A percentile compares a stretch with the other conserved stretches of the same genome.
These are phyloP conservation scores for Areca catechu DNA, from an alignment of 176 grass and related monocot genomes.

Conservation along the genomic window DNA sequence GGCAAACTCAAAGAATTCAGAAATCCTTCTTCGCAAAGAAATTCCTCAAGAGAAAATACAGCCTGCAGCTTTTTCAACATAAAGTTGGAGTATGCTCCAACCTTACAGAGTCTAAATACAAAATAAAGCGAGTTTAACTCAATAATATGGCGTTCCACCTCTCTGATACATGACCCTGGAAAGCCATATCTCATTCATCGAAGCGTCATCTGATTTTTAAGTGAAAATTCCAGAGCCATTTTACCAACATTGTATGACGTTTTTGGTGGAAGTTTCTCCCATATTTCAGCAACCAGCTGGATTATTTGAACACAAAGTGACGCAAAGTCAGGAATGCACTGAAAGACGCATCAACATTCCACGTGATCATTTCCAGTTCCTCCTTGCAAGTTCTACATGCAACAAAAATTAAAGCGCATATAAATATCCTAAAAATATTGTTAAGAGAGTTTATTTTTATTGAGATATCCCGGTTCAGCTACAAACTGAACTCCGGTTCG, in stretches of 20 bases:
- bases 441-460: background rate
- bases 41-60: constrained; percentile 37
- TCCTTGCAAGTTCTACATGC: constrained; percentile 48
- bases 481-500: no score
- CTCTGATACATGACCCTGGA: constrained; percentile 38
- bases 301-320: constrained; percentile 49
- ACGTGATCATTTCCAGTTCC: constrained; percentile 47
- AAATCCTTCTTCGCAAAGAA: constrained; percentile 36
- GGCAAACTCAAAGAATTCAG: constrained; percentile 45
- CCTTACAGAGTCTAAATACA: constrained; percentile 39
- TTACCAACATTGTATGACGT: constrained; percentile 32
- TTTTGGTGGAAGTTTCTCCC: constrained; percentile 25
- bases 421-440: constrained; percentile 18
- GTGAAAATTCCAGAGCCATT: constrained; percentile 39
- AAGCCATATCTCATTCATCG: constrained; percentile 54
- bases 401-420: constrained; percentile 16
- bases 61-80: constrained; percentile 39
- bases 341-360: constrained; percentile 31
- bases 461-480: no score
- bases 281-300: constrained; percentile 42
- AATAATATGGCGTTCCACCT: constrained; percentile 49
- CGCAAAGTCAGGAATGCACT: constrained; percentile 50
- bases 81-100: constrained; percentile 21
- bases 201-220: constrained; percentile 52
- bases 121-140: constrained; percentile 54